phyloP scores from a whole-genome alignment of 768 basidiomycete species.

The Xerocomellus amylosporus region DNA sequence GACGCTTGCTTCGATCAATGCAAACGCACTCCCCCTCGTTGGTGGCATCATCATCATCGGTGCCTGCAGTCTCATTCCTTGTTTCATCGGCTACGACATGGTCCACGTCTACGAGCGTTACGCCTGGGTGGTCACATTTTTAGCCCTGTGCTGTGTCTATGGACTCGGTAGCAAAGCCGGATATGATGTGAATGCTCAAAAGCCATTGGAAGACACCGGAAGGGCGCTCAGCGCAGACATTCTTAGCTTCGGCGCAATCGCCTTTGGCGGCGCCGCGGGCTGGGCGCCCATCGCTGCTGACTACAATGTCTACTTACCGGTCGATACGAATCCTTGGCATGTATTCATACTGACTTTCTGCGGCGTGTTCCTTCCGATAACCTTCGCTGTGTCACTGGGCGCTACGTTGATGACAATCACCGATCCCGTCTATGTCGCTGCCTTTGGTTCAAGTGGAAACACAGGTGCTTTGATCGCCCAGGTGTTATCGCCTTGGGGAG shows the following conservation, averaged over 20 bases:
- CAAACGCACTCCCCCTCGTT: constrained; percentile 43
- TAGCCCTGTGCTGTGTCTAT: constrained; percentile 51
- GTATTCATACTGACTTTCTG: constrained; percentile 51
- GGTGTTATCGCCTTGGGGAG: too few species aligned
- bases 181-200: constrained; percentile 44
- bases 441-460: constrained; percentile 36
- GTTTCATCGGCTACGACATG: too few species aligned
- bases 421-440: constrained; percentile 37
- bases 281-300: constrained; percentile 56
- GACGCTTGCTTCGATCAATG: constrained; percentile 45
- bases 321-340: constrained; percentile 38
- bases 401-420: constrained; percentile 44
- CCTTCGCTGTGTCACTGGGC: constrained; percentile 37
- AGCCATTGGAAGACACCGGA: constrained; percentile 42
- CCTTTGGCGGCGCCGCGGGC: constrained; percentile 48
- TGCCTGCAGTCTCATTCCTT: constrained; percentile 41
- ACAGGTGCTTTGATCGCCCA: too few species aligned
- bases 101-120: too few species aligned
- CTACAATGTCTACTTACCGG: constrained; percentile 51
- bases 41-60: constrained; percentile 49
- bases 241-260: constrained; percentile 50
- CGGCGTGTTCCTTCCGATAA: constrained; percentile 48
- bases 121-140: constrained; percentile 37
- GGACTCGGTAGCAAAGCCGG: constrained; percentile 48
- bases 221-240: constrained; percentile 44